Percentiles rank a stretch among this genome's conserved stretches.
Evolutionary conservation across 2,329 filamentous ascomycete genomes (phyloP).

Genomic region (Pyrenophora seminiperda): DNA sequence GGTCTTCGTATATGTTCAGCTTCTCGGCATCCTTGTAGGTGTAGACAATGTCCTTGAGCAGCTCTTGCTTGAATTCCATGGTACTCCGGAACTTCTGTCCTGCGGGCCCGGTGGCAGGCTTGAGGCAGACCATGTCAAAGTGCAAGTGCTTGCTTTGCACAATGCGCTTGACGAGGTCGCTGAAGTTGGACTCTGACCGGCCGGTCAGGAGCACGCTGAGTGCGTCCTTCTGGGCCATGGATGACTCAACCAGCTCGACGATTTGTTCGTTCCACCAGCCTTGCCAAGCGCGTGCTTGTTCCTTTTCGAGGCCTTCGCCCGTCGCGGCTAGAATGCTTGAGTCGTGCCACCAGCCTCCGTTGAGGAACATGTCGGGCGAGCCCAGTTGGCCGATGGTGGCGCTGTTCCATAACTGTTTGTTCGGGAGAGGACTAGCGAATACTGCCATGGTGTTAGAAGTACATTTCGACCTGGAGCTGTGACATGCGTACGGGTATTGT

Average conservation of each 20-base stretch:
- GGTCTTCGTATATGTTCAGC: slow-evolving; percentile 71
- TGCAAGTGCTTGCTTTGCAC: slow-evolving; percentile 75
- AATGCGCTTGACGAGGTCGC: slow-evolving; percentile 81
- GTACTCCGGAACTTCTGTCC: slow-evolving; percentile 80
- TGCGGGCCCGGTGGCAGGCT: slow-evolving; percentile 80
- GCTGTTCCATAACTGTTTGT: slow-evolving; percentile 83
- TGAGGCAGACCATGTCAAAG: slow-evolving; percentile 87
- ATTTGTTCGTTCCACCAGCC: slow-evolving; percentile 98
- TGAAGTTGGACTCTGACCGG: slow-evolving; percentile 76
- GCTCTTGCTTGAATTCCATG: slow-evolving; percentile 89
- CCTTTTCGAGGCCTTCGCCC: slow-evolving; percentile 78
- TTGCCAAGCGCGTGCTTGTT: slow-evolving; percentile 83
- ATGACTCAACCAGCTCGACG: slow-evolving; percentile 76
- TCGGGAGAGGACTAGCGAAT: slow-evolving; percentile 89
- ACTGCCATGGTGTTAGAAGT: slow-evolving; percentile 57
- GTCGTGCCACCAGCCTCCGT: slow-evolving; percentile 98
- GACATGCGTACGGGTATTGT: slow-evolving; percentile 77
- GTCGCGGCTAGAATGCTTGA: slow-evolving; percentile 82
- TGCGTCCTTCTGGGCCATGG: slow-evolving; percentile 81
- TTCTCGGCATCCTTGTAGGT: slow-evolving; percentile 86
- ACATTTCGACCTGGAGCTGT: slow-evolving; percentile 4
- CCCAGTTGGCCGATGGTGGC: slow-evolving; percentile 77
- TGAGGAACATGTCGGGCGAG: slow-evolving; percentile 74
- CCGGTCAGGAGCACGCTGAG: slow-evolving; percentile 88
- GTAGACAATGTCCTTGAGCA: slow-evolving; percentile 79